Base-by-base conservation (phyloP, 371 early-diverging fungal genomes). In the Mucor piriformis region DNA sequence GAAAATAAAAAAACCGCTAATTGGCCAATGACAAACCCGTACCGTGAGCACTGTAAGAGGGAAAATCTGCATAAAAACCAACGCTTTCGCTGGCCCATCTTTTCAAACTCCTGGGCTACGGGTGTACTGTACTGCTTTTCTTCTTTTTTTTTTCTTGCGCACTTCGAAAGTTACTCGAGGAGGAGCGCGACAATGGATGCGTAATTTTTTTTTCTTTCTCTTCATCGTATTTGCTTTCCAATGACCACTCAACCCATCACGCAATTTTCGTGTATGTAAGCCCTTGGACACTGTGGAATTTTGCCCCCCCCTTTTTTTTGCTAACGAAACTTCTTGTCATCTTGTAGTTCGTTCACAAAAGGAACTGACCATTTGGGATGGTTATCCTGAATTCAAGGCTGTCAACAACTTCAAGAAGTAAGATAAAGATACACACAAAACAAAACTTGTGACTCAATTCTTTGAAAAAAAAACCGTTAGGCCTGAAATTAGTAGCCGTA, bases 281-380 rank as follows among this genome's bases (percentile, higher is more conserved):
- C n/a, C n/a, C n/a, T n/a, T n/a, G n/a, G n/a, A n/a, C n/a, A n/a
- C n/a, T n/a, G n/a, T n/a, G n/a, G n/a, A n/a, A n/a, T n/a, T n/a
- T n/a, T n/a, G n/a, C n/a, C n/a, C n/a, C n/a, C n/a, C n/a, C n/a
- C n/a, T n/a, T n/a, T n/a, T n/a, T n/a, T n/a, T n/a, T n/a, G n/a
- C n/a, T n/a, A n/a, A n/a, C n/a, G n/a, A n/a, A n/a, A 10, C 7
- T 12, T 48, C 18, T 32, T 43, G 29, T 20, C n/a, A 25, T 37
- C 24, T 12, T 56, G 23, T 58, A 88, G 88, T 82, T 74, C 88
- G 90, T 52, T 79, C 89, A 13, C 75, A 77, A 63, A 85, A 83
- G 57, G 89, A 87, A 21, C 70, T 90, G 69, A 83, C 80, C 52
- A 76, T 89, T 43, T 82, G 79, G 78, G 69, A 67, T 50, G 88